Evolutionary conservation across 495 filamentous ascomycete species (phyloP), one percentile per base, ranked within the genome.

Genomic region (Podospora pseudoanserina): DNA sequence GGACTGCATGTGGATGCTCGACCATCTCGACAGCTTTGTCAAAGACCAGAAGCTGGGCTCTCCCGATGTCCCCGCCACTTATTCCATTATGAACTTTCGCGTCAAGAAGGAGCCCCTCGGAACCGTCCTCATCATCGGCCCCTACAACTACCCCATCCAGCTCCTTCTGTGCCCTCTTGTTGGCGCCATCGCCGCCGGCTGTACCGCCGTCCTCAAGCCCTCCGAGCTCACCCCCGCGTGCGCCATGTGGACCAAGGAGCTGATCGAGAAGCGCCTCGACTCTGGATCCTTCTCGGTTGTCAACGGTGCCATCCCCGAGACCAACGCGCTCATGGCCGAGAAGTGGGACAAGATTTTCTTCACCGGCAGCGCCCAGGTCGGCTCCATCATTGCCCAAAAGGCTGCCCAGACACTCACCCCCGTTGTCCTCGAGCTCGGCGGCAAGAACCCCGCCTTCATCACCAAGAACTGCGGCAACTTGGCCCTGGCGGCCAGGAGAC

Each of bases 321-420:
- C 90, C 3, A 91, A 90, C 19, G 89, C 89, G 5, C 80, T 98
- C 44, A 83, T 99, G 15, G 86, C 93, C 63, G 86, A 93, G 79
- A 93, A 93, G 73, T 99, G 93, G 92, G 94, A 96, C 79, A 97
- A 97, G 84, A 94, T 99, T 72, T 94, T 96, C 82, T 99, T 96
- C 82, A 99, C 95, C 18, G 95, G 95, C 59, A 86, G 85, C 70
- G 80, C 83, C 13, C 81, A 74, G 49, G 94, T 97, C 53, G 95
- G 91, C 63, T 91, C 84, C 60, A 94, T 98, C 79, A 88, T 99
- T 71, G 87, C 93, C 26, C 92, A 93, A 80, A 95, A 95, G 69
- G 95, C 95, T 5, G 94, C 95, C 54, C 91, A 95, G 78, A 89
- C 92, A 54, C 82, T 98, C 65, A 98, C 95, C 4, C 95, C 95